Conservation (phyloP, 345 rosid species). For the Isatis tinctoria region DNA sequence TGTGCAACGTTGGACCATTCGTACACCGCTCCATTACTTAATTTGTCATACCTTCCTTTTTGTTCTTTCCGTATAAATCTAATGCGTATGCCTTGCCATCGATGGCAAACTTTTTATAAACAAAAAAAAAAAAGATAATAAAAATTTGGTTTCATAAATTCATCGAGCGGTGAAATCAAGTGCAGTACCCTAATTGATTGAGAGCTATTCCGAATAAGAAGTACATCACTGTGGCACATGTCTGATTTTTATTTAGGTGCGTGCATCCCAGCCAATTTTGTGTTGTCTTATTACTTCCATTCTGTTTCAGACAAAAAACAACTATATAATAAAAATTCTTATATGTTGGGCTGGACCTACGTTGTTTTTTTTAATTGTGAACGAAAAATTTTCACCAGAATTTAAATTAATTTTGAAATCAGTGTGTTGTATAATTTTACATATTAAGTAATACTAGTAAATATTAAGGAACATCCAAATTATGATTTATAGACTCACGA, state of each 20-base stretch:
- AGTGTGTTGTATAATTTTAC: background rate
- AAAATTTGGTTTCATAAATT: background rate
- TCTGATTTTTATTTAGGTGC: background rate
- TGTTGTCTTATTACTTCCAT: slow-evolving; percentile 1
- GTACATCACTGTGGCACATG: slow-evolving; percentile 1
- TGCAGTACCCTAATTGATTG: background rate
- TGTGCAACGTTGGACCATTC: slow-evolving; percentile 28
- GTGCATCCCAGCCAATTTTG: slow-evolving; percentile 5
- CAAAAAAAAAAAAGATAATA: background rate
- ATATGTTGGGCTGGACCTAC: background rate
- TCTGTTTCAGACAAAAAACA: background rate
- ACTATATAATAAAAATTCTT: background rate
- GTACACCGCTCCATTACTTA: slow-evolving; percentile 16
- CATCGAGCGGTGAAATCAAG: background rate
- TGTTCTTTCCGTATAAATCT: slow-evolving; percentile 2
- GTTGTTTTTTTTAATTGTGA: background rate
- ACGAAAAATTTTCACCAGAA: too few species aligned
- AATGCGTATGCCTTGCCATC: background rate
- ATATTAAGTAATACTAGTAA: background rate
- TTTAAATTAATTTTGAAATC: background rate
- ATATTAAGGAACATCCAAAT: background rate
- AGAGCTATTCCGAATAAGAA: background rate
- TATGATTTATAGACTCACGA: background rate
- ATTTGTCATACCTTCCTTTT: slow-evolving; percentile 14
- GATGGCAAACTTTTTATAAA: background rate